Percentiles rank a stretch among this genome's conserved stretches.
Conservation (phyloP, 768 basidiomycete species). For the Hericium alpestre region DNA sequence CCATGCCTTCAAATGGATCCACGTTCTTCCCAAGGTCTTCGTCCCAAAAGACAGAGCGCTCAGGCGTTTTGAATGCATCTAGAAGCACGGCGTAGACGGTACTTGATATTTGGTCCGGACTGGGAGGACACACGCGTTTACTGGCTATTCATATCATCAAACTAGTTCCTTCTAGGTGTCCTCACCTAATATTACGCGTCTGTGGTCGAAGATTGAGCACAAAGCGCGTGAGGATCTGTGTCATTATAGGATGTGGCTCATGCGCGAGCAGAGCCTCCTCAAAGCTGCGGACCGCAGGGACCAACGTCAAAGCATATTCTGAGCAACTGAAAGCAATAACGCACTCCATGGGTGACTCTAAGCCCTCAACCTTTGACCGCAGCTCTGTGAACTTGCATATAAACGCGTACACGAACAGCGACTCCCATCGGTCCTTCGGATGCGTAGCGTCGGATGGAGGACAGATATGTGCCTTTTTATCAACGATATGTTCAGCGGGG, state of each 20-base stretch:
- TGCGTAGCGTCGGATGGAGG: constrained; percentile 55
- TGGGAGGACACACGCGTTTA: constrained; percentile 29
- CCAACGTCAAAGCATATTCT: not conserved
- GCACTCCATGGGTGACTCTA: constrained; percentile 78
- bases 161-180: constrained; percentile 23
- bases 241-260: constrained; percentile 65
- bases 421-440: constrained; percentile 80
- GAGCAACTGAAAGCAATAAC: constrained; percentile 22
- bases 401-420: constrained; percentile 77
- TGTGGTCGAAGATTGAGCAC: constrained; percentile 75
- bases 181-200: constrained; percentile 84
- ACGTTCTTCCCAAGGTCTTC: constrained; percentile 55
- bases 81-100: constrained; percentile 60
- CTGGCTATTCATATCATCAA: constrained; percentile 23
- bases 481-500: constrained; percentile 19
- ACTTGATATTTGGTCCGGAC: constrained; percentile 72
- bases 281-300: constrained; percentile 37
- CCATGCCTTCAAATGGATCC: constrained; percentile 58
- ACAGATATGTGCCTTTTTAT: constrained; percentile 43
- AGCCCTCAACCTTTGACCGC: constrained; percentile 63
- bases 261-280: constrained; percentile 68
- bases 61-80: constrained; percentile 63
- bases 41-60: constrained; percentile 75
- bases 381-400: constrained; percentile 74
- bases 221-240: constrained; percentile 63